Percentiles rank a stretch among this genome's conserved stretches.
Evolutionary conservation across 2,329 filamentous ascomycete genomes (phyloP).

Genomic region (Pyrenochaeta sp.): DNA sequence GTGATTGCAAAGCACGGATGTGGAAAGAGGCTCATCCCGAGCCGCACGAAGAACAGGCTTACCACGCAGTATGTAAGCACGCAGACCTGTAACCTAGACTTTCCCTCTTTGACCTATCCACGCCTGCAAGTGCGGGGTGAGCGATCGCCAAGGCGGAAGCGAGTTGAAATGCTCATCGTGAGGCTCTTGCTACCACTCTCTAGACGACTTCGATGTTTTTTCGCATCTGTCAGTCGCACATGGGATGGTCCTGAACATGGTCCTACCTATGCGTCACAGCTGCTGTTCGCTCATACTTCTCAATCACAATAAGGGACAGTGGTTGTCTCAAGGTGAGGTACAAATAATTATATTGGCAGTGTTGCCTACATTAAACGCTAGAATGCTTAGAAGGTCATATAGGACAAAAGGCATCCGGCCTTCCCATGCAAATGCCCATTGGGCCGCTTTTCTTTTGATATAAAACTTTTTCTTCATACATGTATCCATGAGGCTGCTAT

Average conservation of each 20-base stretch:
- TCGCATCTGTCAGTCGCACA: background rate
- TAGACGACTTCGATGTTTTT: background rate
- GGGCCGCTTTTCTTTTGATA: conserved; percentile 13
- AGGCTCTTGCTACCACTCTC: background rate
- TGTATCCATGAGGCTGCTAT: conserved; percentile 31
- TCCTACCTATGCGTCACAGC: background rate
- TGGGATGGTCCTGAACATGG: background rate
- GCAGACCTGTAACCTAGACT: conserved; percentile 14
- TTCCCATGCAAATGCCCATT: conserved; percentile 22
- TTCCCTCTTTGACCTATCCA: conserved; percentile 12
- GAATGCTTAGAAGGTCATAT: conserved; percentile 19
- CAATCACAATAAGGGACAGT: background rate
- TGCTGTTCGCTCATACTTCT: background rate
- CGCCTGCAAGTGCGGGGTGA: conserved; percentile 21
- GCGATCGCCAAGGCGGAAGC: conserved; percentile 10
- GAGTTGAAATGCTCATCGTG: background rate
- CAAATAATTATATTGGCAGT: background rate
- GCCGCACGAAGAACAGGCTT: conserved; percentile 6
- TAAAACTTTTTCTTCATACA: conserved; percentile 30
- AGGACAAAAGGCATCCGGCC: conserved; percentile 13
- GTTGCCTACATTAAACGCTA: conserved; percentile 19
- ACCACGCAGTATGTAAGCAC: conserved; percentile 27
- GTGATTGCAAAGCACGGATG: conserved; percentile 1
- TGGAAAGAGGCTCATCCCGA: conserved; percentile 8
- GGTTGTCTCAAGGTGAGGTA: background rate